Conservation (phyloP, 1,284 basidiomycete species). For the Pseudozyma flocculosa region DNA sequence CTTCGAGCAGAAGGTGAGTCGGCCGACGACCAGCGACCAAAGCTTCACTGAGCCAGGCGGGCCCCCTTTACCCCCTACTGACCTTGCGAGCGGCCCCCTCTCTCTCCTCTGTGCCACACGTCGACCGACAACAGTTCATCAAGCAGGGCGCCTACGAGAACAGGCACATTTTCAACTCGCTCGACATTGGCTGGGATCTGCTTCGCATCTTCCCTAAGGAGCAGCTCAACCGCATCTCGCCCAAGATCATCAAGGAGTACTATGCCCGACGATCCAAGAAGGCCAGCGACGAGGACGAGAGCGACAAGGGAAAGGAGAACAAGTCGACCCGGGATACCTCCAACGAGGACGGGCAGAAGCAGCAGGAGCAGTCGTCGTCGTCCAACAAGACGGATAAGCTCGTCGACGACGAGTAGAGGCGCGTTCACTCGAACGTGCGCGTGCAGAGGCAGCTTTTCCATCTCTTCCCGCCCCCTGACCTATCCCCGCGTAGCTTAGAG, state of each 20-base stretch:
- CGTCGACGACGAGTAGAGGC: conserved; percentile 29
- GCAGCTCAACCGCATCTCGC: conserved; percentile 76
- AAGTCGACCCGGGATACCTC: conserved; percentile 22
- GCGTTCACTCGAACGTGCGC: no score
- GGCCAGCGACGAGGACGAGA: conserved; percentile 17
- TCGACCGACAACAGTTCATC: conserved; percentile 45
- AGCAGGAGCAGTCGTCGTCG: no score
- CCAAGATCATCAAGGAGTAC: conserved; percentile 58
- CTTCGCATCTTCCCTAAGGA: conserved; percentile 99
- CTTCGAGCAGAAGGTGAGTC: conserved; percentile 44
- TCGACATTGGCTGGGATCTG: conserved; percentile 95
- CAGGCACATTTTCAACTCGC: conserved; percentile 92
- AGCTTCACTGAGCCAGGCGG: no score
- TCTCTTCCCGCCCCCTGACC: no score
- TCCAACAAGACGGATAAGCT: conserved; percentile 23
- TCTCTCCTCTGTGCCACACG: no score
- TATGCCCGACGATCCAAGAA: conserved; percentile 50
- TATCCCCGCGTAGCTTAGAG: no score
- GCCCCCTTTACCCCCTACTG: no score
- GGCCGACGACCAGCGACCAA: no score
- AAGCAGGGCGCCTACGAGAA: conserved; percentile 84
- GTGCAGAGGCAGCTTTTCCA: no score
- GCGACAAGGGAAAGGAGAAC: conserved; percentile 26
- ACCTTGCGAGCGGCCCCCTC: no score
- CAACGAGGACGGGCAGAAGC: conserved; percentile 1